Evolutionary conservation across 192 early-diverging fungal species (phyloP), one percentile per base, ranked within the genome.

Genomic region (Rhizophagus clarus): DNA sequence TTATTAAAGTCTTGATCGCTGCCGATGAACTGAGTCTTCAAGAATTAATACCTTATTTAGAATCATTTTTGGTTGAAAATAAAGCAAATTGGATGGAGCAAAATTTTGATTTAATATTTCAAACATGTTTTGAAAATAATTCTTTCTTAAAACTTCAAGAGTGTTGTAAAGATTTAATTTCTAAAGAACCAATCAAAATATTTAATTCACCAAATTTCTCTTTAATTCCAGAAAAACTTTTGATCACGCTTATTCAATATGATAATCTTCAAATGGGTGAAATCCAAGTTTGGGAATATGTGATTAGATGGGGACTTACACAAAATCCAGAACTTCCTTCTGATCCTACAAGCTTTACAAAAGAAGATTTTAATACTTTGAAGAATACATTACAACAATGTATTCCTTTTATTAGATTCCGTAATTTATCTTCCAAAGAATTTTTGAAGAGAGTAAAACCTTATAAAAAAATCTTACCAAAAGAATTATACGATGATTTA

Each of bases 221-320:
- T 22, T 2, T 26, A 56, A 17, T 74, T 31, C 17, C 26, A 51
- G 72, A 74, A 32, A 60, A 49, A 11, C 12, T 31, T 9, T 51
- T 74, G 28, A 12, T 49, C 2, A 17, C 22, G n/a, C n/a, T 74
- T 28, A 24, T 74, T 29, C 3, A 15, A 60, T 22, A 31, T 29
- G 47, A 74, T 60, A 24, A 74, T 56, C 22, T 74, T 24, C 26
- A 60, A 56, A 74, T 74, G 47, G 12, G 26, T 20, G 72, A 74
- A 56, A 26, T n/a, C 15, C 11, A 51, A 56, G 26, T 74, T 22
- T 74, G 72, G 72, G 51, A 49, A 20, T 11, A 60, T 60, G 51
- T 31, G 6, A n/a, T 74, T 8, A 60, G 9, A 56, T 74, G 72
- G 72, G 72, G 72, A 61, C 20, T 61, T 31, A 51, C 72, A 20